Base-by-base conservation (phyloP, 2,329 filamentous ascomycete species). In the Malbranchea zuffiana region DNA sequence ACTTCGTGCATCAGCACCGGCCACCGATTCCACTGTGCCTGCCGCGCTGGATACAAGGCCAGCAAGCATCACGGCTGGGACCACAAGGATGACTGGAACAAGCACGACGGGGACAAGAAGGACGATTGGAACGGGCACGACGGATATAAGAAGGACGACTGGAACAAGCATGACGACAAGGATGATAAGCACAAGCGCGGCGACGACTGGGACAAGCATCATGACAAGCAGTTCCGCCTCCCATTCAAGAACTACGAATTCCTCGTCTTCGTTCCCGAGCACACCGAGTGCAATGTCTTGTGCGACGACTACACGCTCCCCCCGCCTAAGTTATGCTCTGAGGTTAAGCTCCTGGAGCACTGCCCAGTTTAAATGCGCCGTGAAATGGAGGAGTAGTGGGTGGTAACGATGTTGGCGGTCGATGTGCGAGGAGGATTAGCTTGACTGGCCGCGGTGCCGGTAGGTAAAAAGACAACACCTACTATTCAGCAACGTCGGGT, bases 1-100 rank as follows among this genome's bases (percentile, higher is more conserved):
- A 65, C 62, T 16, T 63, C 62, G 5, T 65, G 62, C 48, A 65
- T 63, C 45, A 62, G 56, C 50, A 62, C 59, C 1, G 59, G 59
- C 33, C 48, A 46, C 4, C 43, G 50, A 15, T 62, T 61, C 55
- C 58, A 62, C 49, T 62, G 59, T 37, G 59, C 59, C 46, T 62
- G 59, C 42, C 58, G 59, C 38, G 59, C 59, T 13, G 59, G 59
- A 25, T 62, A 57, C 45, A 62, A 62, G 50, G 55, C 58, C 19
- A 56, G 52, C 12, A 17, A 39, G 12, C 6, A 48, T n/a, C n/a
- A n/a, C n/a, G n/a, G n/a, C n/a, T n/a, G n/a, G n/a, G n/a, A n/a
- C n/a, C n/a, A n/a, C 26, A 53, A 60, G 41, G 40, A 49, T 8
- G 43, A 60, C 37, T 37, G 53, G 32, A 32, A 40, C 13, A 44